These are phyloP conservation scores for Phytophthora capsici DNA, from an alignment of 352 stramenopile genomes.

Conservation along the genomic window DNA sequence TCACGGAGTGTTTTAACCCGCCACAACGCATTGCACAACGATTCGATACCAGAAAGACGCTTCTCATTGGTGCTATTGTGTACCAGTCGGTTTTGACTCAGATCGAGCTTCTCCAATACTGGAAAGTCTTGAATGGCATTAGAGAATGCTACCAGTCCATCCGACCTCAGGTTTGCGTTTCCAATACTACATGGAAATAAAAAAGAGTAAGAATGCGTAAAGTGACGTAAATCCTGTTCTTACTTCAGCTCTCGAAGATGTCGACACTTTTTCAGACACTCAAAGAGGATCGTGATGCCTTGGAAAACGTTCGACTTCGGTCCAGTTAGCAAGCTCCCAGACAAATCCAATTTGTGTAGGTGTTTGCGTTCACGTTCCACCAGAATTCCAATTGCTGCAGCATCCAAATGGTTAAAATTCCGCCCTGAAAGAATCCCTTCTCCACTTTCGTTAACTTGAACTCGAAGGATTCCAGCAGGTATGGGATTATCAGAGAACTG, in stretches of 20 bases:
- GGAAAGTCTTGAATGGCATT: conserved; percentile 47
- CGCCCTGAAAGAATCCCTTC: conserved; percentile 31
- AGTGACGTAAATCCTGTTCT: neutral
- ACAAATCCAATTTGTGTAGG: conserved; percentile 58
- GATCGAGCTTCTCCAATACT: conserved; percentile 51
- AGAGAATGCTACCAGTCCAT: conserved; percentile 59
- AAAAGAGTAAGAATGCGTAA: too few species aligned
- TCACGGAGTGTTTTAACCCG: conserved; percentile 44
- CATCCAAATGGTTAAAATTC: conserved; percentile 66
- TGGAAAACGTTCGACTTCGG: conserved; percentile 58
- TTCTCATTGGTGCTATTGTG: conserved; percentile 68
- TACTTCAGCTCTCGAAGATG: conserved; percentile 68
- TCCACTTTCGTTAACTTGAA: conserved; percentile 37
- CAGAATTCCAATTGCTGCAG: conserved; percentile 56
- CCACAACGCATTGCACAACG: conserved; percentile 65
- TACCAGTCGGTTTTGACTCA: conserved; percentile 56
- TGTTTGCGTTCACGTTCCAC: conserved; percentile 59
- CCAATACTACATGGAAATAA: conserved; percentile 44
- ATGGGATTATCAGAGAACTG: conserved; percentile 57
- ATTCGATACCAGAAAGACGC: conserved; percentile 54
- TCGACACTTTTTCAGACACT: conserved; percentile 51
- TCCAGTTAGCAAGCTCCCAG: conserved; percentile 59
- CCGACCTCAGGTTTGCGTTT: conserved; percentile 46
- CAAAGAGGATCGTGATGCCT: conserved; percentile 53
- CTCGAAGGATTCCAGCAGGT: conserved; percentile 37